Evolutionary conservation across 192 early-diverging fungal species (phyloP).

Genomic region (Mortierella alpina): DNA sequence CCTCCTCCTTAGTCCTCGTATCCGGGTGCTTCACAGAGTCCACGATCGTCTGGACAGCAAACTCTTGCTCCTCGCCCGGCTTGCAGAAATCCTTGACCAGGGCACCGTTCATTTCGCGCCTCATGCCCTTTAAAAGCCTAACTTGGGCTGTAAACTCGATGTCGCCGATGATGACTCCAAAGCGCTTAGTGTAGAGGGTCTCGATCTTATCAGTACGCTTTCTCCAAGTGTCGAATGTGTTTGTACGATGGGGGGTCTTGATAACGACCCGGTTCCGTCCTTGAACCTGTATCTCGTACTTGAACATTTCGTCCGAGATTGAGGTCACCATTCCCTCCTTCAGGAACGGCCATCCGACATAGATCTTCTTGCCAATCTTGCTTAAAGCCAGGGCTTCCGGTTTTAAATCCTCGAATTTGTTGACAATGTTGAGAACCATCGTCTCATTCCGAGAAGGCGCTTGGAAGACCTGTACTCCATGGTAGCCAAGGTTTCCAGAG

Average conservation of each 20-base stretch:
- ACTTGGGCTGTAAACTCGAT: conserved; percentile 72
- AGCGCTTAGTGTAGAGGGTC: conserved; percentile 74
- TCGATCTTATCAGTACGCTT: conserved; percentile 71
- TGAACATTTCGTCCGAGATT: conserved; percentile 77
- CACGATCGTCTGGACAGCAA: conserved; percentile 74
- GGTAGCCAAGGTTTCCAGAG: conserved; percentile 74
- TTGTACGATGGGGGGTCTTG: conserved; percentile 56
- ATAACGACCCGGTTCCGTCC: conserved; percentile 61
- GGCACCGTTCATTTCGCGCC: conserved; percentile 73
- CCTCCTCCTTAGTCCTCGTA: conserved; percentile 78
- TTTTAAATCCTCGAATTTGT: conserved; percentile 60
- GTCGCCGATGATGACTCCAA: conserved; percentile 75
- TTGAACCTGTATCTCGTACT: conserved; percentile 62
- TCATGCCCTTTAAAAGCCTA: conserved; percentile 70
- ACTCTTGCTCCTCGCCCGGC: conserved; percentile 53
- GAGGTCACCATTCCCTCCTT: conserved; percentile 80
- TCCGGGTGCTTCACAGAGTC: conserved; percentile 69
- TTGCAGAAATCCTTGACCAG: conserved; percentile 78
- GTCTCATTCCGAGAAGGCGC: conserved; percentile 69
- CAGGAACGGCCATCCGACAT: conserved; percentile 89
- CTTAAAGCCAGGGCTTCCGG: conserved; percentile 68
- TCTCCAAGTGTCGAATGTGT: conserved; percentile 63
- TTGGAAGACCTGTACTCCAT: conserved; percentile 86
- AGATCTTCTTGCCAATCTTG: conserved; percentile 70
- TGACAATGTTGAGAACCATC: conserved; percentile 72